These are phyloP conservation scores for Seiridium cupressi DNA, from an alignment of 2,329 filamentous ascomycete species.

Conservation along the genomic window DNA sequence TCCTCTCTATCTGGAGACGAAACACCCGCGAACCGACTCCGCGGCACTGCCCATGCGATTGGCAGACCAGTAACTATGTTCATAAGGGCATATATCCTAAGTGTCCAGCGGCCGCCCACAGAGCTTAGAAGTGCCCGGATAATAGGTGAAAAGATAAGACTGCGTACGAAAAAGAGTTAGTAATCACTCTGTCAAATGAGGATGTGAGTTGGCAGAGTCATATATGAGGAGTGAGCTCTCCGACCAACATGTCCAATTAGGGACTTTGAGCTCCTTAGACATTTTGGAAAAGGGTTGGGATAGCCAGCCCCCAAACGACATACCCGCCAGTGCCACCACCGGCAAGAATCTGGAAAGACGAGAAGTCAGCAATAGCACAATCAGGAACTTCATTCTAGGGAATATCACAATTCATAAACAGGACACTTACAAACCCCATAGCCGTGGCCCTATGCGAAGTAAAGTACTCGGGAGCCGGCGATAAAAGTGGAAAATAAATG, in stretches of 20 bases:
- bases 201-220: too few species aligned
- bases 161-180: too few species aligned
- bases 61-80: slow-evolving; percentile 36
- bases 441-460: slow-evolving; percentile 42
- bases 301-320: too few species aligned
- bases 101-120: slow-evolving; percentile 42
- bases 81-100: slow-evolving; percentile 36
- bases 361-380: slow-evolving; percentile 5
- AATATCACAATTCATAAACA: not conserved
- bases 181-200: too few species aligned
- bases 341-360: slow-evolving; percentile 28
- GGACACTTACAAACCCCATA: slow-evolving; percentile 38
- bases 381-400: not conserved
- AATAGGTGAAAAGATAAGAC: slow-evolving; percentile 37
- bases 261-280: too few species aligned
- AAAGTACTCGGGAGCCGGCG: slow-evolving; percentile 48
- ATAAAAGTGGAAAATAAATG: slow-evolving; percentile 41
- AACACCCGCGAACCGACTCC: slow-evolving; percentile 32
- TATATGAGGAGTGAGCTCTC: too few species aligned
- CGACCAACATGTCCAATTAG: too few species aligned
- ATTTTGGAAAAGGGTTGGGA: too few species aligned
- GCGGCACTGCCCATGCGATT: slow-evolving; percentile 36
- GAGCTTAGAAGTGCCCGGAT: slow-evolving; percentile 37
- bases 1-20: slow-evolving; percentile 14
- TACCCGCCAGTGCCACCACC: slow-evolving; percentile 41